Evolutionary conservation across 108 stramenopile genomes (phyloP).

Genomic region (Craspedostauros australis): DNA sequence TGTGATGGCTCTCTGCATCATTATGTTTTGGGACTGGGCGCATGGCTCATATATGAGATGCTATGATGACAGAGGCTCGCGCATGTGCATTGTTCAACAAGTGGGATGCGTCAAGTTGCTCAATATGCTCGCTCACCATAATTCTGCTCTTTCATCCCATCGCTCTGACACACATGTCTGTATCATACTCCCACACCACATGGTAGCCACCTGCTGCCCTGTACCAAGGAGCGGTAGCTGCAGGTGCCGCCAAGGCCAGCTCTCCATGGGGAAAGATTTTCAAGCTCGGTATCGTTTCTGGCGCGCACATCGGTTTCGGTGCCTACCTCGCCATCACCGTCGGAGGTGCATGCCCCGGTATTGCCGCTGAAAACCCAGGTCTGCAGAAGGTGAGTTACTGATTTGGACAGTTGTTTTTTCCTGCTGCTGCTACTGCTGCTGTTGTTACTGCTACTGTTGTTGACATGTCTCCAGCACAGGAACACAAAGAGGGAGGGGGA

Average conservation of each 20-base stretch:
- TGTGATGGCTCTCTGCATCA: neutral
- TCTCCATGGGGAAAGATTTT: slow-evolving; percentile 66
- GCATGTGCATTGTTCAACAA: neutral
- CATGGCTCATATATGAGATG: neutral
- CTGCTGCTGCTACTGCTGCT: no score
- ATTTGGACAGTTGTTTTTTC: no score
- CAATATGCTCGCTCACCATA: neutral
- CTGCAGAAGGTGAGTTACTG: slow-evolving; percentile 72
- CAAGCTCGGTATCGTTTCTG: slow-evolving; percentile 77
- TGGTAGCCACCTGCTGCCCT: slow-evolving; percentile 61
- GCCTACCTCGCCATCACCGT: slow-evolving; percentile 79
- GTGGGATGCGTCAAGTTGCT: no score
- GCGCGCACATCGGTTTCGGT: slow-evolving; percentile 85
- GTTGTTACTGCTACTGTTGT: no score
- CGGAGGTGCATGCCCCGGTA: slow-evolving; percentile 77
- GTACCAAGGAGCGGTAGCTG: slow-evolving; percentile 73
- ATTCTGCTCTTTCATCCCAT: neutral
- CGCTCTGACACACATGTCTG: neutral
- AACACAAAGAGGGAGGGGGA: no score
- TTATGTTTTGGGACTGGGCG: neutral
- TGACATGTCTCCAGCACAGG: no score
- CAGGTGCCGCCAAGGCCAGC: slow-evolving; percentile 72
- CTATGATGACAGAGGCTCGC: neutral
- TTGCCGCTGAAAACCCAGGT: slow-evolving; percentile 82
- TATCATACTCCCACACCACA: neutral